Base-by-base conservation (phyloP, 2,329 filamentous ascomycete genomes). In the Xylaria digitata region DNA sequence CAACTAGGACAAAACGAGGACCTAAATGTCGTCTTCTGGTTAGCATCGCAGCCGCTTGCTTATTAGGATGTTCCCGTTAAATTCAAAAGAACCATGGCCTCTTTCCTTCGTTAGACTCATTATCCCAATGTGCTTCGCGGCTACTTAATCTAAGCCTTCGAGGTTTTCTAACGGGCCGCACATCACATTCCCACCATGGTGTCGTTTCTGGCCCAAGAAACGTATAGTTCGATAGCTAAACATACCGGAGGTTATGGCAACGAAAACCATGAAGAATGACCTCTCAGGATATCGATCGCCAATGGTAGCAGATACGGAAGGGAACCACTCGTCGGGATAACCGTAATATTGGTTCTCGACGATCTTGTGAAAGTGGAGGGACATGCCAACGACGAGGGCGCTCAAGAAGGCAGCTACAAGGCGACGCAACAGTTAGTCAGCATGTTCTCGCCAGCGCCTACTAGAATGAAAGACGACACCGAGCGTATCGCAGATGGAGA, bases 281-380 rank as follows among this genome's bases (percentile, higher is more conserved):
- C 96, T 91, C 81, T 99, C 96, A 60, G 96, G 96, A 76, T 97
- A 98, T 72, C 94, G 90, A 80, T 99, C 96, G 78, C 96, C 96
- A 81, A 99, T 99, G 42, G 96, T 98, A 46, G 96, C 91, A 34
- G 95, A 97, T 23, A 97, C 94, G 49, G 94, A 97, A 65, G 94
- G 94, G 76, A 97, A 97, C 94, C 94, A 97, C 84, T 97, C 94
- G 73, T 97, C 85, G 1, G 94, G 94, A 77, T 96, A 97, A 74
- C 93, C 93, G 80, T 94, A 97, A 82, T 94, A 92, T 81, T 99
- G 94, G 81, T 99, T 99, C 81, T 97, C 86, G 63, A 99, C 96
- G 73, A 99, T 99, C 84, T 99, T 99, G 77, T 92, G 88, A 82
- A 96, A 98, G 82, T 99, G 96, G 55, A 99, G 86, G 62, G 85